Base-by-base conservation (phyloP, 1,284 basidiomycete genomes). In the Malassezia cuniculi region DNA sequence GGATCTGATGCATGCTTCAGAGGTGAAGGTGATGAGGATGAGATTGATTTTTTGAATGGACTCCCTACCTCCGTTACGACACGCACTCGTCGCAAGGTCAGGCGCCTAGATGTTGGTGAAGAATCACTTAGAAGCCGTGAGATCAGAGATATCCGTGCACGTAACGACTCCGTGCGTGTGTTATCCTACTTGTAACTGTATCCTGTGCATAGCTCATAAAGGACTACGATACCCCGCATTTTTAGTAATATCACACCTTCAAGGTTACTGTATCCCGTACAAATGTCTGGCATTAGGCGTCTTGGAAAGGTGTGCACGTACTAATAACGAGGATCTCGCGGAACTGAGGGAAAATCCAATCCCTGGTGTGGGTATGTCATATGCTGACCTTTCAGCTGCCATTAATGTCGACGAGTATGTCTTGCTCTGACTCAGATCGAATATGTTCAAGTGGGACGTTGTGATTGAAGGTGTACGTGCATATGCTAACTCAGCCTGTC, bases 311-410 rank as follows among this genome's bases (percentile, higher is more conserved):
- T 38, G 27, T 19, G 36, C 12, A 26, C n/a, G n/a, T n/a, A n/a
- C n/a, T n/a, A n/a, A n/a, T n/a, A n/a, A n/a, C 6, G n/a, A 38
- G 41, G 42, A 45, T 18, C 37, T 45, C 6, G 25, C 25, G 8
- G 42, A 45, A 10, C 36, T 45, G 2, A 17, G 7, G 12, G 19
- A 30, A 11, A 16, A 31, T 14, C 28, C 32, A 16, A 11, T 32
- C 2, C 31, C 42, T 16, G 36, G 37, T 10, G 24, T 44, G 17
- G 24, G 41, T 43, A 33, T 10, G 41, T 43, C 10, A 1, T 3
- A 10, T 6, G 5, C 31, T 10, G 10, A 27, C 15, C 14, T 17
- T 12, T 7, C 12, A 39, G 37, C 28, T 5, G 25, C 32, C 6
- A 26, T 45, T 14, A 24, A 39, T 5, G 29, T 36, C 3, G 26